phyloP scores from a whole-genome alignment of 2,329 filamentous ascomycete species.

The Emericellopsis cladophorae region DNA sequence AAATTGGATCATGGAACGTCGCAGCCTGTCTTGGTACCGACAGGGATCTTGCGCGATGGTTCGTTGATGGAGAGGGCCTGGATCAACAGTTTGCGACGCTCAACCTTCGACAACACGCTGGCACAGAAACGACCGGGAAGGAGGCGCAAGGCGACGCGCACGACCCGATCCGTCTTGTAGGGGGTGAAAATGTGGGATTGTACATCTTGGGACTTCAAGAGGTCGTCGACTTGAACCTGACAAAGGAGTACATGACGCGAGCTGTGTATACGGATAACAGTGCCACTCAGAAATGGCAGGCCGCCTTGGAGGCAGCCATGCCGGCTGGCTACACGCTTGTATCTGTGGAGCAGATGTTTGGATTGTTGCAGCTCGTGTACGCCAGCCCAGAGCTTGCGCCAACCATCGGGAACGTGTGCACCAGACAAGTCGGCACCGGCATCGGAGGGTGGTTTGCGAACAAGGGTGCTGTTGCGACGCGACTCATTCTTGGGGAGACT shows the following conservation, averaged over 20 bases:
- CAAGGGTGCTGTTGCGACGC: constrained; percentile 76
- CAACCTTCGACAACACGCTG: constrained; percentile 25
- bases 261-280: constrained; percentile 58
- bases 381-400: constrained; percentile 65
- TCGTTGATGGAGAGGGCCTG: constrained; percentile 63
- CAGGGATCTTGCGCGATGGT: constrained; percentile 81
- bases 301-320: constrained; percentile 58
- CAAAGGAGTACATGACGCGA: constrained; percentile 61
- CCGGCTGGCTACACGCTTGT: constrained; percentile 67
- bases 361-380: constrained; percentile 73
- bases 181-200: constrained; percentile 63
- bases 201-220: constrained; percentile 90
- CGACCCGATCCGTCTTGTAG: constrained; percentile 28
- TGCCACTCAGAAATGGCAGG: constrained; percentile 68
- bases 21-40: constrained; percentile 75
- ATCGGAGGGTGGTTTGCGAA: constrained; percentile 91
- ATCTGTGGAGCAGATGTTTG: constrained; percentile 74
- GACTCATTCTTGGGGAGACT: constrained; percentile 78
- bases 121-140: constrained; percentile 8
- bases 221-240: constrained; percentile 72
- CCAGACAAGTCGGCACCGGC: constrained; percentile 74
- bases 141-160: constrained; percentile 7
- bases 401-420: constrained; percentile 71
- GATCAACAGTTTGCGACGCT: constrained; percentile 49
- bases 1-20: constrained; percentile 93